Evolutionary conservation across 345 rosid genomes (phyloP).

Genomic region (Adansonia digitata): DNA sequence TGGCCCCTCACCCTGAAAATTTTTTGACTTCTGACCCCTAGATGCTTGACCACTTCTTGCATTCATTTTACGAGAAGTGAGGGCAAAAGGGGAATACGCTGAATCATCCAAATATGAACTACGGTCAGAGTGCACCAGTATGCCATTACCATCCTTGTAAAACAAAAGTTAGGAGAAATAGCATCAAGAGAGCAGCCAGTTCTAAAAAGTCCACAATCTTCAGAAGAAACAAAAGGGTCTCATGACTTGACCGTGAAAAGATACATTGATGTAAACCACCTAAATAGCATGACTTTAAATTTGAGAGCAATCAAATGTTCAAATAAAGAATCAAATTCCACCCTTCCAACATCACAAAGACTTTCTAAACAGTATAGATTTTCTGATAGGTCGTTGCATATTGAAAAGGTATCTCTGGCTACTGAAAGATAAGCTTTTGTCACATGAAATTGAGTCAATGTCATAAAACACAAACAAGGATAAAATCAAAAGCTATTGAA

Average conservation of each 20-base stretch:
- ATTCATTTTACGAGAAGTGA: conserved; percentile 52
- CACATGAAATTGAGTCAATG: background rate
- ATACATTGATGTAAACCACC: background rate
- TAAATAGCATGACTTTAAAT: background rate
- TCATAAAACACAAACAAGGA: background rate
- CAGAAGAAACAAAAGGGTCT: background rate
- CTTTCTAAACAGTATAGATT: background rate
- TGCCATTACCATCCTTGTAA: conserved; percentile 7
- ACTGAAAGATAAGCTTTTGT: background rate
- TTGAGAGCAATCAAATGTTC: background rate
- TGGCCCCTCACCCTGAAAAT: conserved; percentile 55
- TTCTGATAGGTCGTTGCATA: background rate
- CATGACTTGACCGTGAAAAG: background rate
- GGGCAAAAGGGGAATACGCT: conserved; percentile 17
- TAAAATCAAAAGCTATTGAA: background rate
- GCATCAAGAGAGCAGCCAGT: background rate
- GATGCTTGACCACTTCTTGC: conserved; percentile 40
- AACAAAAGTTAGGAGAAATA: conserved; percentile 9
- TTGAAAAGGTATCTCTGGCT: background rate
- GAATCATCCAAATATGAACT: conserved; percentile 57
- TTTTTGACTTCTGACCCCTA: conserved; percentile 46
- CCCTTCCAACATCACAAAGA: background rate
- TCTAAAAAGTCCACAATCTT: background rate
- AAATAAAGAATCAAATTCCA: background rate
- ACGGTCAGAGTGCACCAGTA: conserved; percentile 22